Percentiles rank a stretch among this genome's conserved stretches.
Evolutionary conservation across 805 yeast species (phyloP).

Genomic region (Candida oleophila): DNA sequence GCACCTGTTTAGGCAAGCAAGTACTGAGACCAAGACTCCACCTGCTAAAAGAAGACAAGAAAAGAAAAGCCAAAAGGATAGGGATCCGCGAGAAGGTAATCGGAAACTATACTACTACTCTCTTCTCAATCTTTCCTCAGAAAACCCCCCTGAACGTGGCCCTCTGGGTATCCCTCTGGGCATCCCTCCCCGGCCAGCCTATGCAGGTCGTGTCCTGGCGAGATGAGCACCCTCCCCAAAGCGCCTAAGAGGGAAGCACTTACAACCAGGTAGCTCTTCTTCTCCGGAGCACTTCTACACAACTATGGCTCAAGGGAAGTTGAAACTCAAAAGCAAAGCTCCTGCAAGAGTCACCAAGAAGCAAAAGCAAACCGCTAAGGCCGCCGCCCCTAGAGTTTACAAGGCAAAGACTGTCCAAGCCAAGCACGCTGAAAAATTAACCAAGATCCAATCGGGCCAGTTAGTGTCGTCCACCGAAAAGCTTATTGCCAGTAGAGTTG

Average conservation of each 20-base stretch:
- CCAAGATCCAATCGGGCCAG: constrained; percentile 55
- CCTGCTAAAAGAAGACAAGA: background rate
- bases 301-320: constrained; percentile 73
- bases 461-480: constrained; percentile 72
- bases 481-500: constrained; percentile 84
- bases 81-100: background rate
- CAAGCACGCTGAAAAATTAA: constrained; percentile 48
- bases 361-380: constrained; percentile 63
- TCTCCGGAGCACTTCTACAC: no score
- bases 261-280: no score
- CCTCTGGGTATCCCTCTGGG: no score
- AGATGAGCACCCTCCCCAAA: background rate
- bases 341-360: constrained; percentile 60
- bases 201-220: background rate
- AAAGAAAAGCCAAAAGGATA: background rate
- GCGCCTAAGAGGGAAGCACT: constrained; percentile 15
- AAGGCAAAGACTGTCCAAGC: constrained; percentile 64
- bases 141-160: no score
- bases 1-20: no score
- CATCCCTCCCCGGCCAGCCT: no score
- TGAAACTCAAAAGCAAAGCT: constrained; percentile 53
- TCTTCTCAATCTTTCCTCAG: no score
- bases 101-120: background rate
- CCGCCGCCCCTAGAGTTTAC: constrained; percentile 68
- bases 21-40: no score